Percentiles rank a stretch among this genome's conserved stretches.
These are phyloP conservation scores for Scolecobasidium constrictum DNA, from an alignment of 2,329 filamentous ascomycete genomes.

Conservation along the genomic window DNA sequence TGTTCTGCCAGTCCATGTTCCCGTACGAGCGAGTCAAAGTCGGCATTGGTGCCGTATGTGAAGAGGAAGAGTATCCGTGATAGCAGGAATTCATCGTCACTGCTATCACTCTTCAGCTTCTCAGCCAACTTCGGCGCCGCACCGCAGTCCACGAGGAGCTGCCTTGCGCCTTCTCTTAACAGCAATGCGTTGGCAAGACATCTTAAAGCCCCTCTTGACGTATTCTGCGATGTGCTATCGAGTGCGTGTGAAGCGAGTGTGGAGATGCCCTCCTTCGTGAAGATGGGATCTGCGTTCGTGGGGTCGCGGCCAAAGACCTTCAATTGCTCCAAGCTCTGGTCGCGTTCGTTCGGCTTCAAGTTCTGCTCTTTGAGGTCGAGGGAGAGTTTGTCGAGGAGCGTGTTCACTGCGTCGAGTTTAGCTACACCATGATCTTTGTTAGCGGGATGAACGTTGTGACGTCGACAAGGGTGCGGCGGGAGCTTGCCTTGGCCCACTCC, in stretches of 20 bases:
- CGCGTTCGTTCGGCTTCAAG: slow-evolving; percentile 49
- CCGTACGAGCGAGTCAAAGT: slow-evolving; percentile 54
- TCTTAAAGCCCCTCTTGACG: slow-evolving; percentile 62
- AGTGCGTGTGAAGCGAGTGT: slow-evolving; percentile 66
- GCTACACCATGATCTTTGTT: slow-evolving; percentile 33
- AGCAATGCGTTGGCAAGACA: slow-evolving; percentile 80
- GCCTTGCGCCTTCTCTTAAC: slow-evolving; percentile 54
- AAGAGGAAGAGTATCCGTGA: slow-evolving; percentile 71
- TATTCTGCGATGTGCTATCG: slow-evolving; percentile 47
- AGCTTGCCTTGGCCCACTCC: background rate
- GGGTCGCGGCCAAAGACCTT: slow-evolving; percentile 71
- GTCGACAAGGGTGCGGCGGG: background rate
- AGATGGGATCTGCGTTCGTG: slow-evolving; percentile 67
- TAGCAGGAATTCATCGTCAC: slow-evolving; percentile 77
- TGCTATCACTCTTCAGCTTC: slow-evolving; percentile 58
- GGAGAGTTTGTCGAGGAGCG: slow-evolving; percentile 50
- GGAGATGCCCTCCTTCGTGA: slow-evolving; percentile 65
- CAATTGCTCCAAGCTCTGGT: slow-evolving; percentile 48
- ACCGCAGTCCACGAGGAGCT: slow-evolving; percentile 61
- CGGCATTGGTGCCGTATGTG: slow-evolving; percentile 61
- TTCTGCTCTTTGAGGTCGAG: slow-evolving; percentile 50
- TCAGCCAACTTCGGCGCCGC: slow-evolving; percentile 57
- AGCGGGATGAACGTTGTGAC: background rate
- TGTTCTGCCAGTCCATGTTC: slow-evolving; percentile 56
- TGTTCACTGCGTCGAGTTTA: slow-evolving; percentile 58